Evolutionary conservation across 2,329 filamentous ascomycete species (phyloP), one percentile per base, ranked within the genome.

Genomic region (Talaromyces verruculosus): DNA sequence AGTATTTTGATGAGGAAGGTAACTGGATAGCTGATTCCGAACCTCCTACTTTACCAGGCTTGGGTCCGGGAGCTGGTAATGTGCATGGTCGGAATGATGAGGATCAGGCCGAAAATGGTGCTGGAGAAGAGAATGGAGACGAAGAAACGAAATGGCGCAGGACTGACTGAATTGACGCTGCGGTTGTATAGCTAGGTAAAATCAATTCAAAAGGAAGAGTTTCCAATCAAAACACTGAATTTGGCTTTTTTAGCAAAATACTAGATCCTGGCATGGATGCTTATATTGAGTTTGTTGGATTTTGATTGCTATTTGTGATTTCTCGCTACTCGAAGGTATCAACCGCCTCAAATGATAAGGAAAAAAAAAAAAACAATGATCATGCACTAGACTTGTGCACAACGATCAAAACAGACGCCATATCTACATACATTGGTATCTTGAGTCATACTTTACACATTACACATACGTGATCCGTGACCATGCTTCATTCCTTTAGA

Each of bases 1-100:
- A 96, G 71, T 96, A 88, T 74, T 91, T 95, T 77, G 91, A 95
- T 71, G 88, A 85, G 68, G 85, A 93, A 8, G 92, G 92, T 2
- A 93, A 94, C 74, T 94, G 90, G 86, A 89, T 91, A 69, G 85
- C 82, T 71, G 47, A 82, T 75, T 67, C 80, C 70, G 75, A 85
- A 63, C 73, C 73, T 62, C 76, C 76, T 62, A 70, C 69, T 60
- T 70, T 77, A 66, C 69, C 73, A 13, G 61, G 65, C 35, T 66
- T 82, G 55, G 83, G 82, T 64, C 80, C 89, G 22, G 89, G 89
- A 53, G 88, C 88, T 65, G 88, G 89, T 8, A 88, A 87, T 1
- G 88, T 88, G 30, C 83, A 85, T 66, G 83, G 85, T 51, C 82
- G 86, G 64, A 85, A 85, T 59, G 88, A 88, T 69, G 86, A 82